Evolutionary conservation across 1,139 yeast species (phyloP).

Genomic region (Pneumocystis oryctolagi): DNA sequence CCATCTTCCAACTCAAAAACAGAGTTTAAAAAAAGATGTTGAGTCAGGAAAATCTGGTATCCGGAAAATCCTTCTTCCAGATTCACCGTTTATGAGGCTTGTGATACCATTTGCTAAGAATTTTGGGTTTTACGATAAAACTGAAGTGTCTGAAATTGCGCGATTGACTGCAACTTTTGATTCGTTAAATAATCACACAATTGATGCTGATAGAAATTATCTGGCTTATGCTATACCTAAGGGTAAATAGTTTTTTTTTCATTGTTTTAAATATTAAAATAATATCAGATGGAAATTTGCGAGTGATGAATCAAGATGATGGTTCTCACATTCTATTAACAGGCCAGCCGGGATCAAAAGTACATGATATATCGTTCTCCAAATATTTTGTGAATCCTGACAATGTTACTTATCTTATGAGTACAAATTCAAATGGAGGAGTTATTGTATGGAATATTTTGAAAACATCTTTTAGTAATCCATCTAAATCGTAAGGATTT

Average conservation of each 20-base stretch:
- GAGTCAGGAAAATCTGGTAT: neutral
- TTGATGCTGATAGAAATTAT: neutral
- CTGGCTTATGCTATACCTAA: neutral
- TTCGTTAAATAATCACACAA: neutral
- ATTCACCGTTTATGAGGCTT: neutral
- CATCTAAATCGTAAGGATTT: neutral
- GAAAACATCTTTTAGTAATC: neutral
- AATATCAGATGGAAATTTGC: neutral
- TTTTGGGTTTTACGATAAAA: neutral
- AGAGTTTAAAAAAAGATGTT: neutral
- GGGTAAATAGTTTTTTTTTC: neutral
- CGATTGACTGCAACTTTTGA: neutral
- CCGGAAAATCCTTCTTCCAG: neutral
- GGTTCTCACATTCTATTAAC: neutral
- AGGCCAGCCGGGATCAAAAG: neutral
- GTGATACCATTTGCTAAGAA: neutral
- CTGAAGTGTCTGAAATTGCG: neutral
- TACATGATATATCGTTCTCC: neutral
- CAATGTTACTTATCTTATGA: neutral
- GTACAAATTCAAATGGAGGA: neutral
- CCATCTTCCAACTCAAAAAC: neutral
- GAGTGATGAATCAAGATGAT: neutral
- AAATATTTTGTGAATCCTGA: neutral
- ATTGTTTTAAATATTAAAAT: neutral
- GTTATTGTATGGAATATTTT: neutral